These are phyloP conservation scores for Erysimum pusillum DNA, from an alignment of 441 rosid genomes.

Conservation along the genomic window DNA sequence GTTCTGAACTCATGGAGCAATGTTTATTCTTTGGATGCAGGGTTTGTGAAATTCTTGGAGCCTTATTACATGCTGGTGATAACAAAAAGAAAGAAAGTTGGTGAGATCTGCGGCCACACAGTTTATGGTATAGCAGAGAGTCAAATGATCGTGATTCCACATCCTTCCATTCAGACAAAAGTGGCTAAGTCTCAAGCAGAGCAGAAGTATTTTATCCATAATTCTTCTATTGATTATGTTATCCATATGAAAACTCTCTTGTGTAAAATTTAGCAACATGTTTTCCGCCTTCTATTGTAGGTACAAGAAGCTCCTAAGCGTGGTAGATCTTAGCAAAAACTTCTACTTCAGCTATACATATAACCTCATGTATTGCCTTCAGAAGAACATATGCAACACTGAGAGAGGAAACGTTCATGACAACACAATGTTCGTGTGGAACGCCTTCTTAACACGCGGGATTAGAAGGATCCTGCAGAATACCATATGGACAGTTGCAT, in stretches of 20 bases:
- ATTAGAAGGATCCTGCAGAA: constrained; percentile 61
- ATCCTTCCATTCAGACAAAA: constrained; percentile 52
- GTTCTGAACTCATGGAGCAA: constrained; percentile 19
- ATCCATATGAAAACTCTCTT: constrained; percentile 46
- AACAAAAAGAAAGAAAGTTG: constrained; percentile 70
- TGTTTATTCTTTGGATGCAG: constrained; percentile 46
- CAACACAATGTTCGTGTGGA: constrained; percentile 80
- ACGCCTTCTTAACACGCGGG: constrained; percentile 67
- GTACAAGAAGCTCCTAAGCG: constrained; percentile 74
- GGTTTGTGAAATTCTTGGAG: constrained; percentile 76
- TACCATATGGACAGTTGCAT: constrained; percentile 76
- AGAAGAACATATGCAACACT: constrained; percentile 59
- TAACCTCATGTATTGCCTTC: constrained; percentile 72
- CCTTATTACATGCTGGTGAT: constrained; percentile 77
- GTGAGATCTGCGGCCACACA: constrained; percentile 70
- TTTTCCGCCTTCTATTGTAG: constrained; percentile 49
- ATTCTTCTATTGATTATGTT: constrained; percentile 48
- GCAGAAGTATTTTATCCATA: constrained; percentile 58
- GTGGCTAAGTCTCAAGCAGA: constrained; percentile 63
- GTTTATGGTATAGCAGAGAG: constrained; percentile 67
- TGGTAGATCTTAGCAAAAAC: constrained; percentile 80
- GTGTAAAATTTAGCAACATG: constrained; percentile 48
- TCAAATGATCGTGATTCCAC: constrained; percentile 61
- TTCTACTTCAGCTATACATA: constrained; percentile 89
- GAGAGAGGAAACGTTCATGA: constrained; percentile 57